phyloP scores from a whole-genome alignment of 2,329 filamentous ascomycete species.

The Mollisiaceae sp. region DNA sequence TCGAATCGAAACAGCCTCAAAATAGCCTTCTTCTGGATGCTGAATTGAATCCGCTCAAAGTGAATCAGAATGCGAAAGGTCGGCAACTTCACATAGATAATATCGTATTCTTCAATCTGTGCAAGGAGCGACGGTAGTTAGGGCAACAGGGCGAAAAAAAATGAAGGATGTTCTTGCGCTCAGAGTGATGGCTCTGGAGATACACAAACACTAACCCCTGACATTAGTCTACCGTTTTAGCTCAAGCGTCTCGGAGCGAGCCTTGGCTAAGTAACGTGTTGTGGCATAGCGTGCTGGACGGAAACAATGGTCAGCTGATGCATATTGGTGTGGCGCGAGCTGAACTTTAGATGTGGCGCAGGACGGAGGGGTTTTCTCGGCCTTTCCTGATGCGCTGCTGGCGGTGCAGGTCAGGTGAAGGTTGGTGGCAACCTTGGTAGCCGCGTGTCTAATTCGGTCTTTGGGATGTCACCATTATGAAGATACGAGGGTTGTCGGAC shows the following conservation, averaged over 20 bases:
- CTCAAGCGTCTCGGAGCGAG: background rate
- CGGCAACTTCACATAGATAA: conserved; percentile 5
- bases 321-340: background rate
- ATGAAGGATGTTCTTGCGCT: background rate
- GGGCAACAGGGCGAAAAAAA: conserved; percentile 12
- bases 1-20: conserved; percentile 18
- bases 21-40: conserved; percentile 18
- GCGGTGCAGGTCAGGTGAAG: background rate
- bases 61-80: background rate
- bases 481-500: background rate
- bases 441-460: background rate
- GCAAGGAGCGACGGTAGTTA: conserved; percentile 24
- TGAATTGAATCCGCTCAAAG: background rate
- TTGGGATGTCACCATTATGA: background rate
- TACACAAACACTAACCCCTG: background rate
- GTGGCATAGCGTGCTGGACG: background rate
- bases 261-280: conserved; percentile 1
- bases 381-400: too few species aligned
- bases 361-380: background rate
- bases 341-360: background rate
- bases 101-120: conserved; percentile 1
- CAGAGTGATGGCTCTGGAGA: too few species aligned
- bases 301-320: background rate
- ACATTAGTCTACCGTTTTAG: background rate
- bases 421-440: conserved; percentile 5